These are phyloP conservation scores for Crotalaria pallida DNA, from an alignment of 306 rosid species.

Conservation along the genomic window DNA sequence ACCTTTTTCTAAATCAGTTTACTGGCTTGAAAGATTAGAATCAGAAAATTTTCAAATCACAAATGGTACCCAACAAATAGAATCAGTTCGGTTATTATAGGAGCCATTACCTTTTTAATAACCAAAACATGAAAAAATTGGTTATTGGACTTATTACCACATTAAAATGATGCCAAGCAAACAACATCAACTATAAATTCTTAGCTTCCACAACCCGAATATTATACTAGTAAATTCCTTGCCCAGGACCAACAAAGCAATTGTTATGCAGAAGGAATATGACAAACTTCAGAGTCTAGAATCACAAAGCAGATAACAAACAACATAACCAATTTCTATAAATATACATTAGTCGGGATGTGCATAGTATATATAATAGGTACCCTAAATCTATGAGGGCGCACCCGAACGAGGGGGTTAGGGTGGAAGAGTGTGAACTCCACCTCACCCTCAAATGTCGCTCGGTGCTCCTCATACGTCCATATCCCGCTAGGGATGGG, in stretches of 20 bases:
- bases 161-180: background rate
- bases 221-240: background rate
- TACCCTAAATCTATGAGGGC: too few species aligned
- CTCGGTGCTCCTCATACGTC: too few species aligned
- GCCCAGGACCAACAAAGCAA: conserved; percentile 18
- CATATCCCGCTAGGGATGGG: too few species aligned
- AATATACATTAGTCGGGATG: background rate
- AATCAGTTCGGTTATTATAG: background rate
- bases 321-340: background rate
- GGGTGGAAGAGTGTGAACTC: too few species aligned
- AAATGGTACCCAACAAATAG: background rate
- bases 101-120: background rate
- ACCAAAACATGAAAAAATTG: background rate
- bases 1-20: background rate
- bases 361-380: too few species aligned
- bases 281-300: background rate
- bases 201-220: background rate
- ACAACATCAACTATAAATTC: background rate
- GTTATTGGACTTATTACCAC: background rate
- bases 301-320: background rate
- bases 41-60: background rate
- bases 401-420: too few species aligned
- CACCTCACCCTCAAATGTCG: too few species aligned
- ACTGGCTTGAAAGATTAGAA: background rate
- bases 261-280: conserved; percentile 13